These are phyloP conservation scores for Rhodotorula sphaerocarpa DNA, from an alignment of 768 basidiomycete genomes.

Conservation along the genomic window DNA sequence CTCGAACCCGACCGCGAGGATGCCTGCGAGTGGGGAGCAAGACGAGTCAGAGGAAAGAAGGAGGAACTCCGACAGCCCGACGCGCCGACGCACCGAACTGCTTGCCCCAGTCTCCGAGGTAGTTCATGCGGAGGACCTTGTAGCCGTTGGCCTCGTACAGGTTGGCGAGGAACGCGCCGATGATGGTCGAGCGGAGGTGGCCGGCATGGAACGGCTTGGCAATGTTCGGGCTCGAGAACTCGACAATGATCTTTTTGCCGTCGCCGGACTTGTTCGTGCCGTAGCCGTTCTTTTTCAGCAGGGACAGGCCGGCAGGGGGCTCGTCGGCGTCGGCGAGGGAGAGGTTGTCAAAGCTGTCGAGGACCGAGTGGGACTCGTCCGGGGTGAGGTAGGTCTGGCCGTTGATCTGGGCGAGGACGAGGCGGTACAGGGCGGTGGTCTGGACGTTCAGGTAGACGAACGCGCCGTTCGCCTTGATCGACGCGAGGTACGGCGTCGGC, in stretches of 20 bases:
- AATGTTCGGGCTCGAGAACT: conserved; percentile 95
- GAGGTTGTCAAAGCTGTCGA: conserved; percentile 36
- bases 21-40: too few relatives aligned
- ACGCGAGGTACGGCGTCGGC: conserved; percentile 68
- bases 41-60: too few relatives aligned
- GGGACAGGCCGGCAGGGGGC: conserved; percentile 7
- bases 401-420: conserved; percentile 66
- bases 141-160: conserved; percentile 86
- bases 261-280: conserved; percentile 68
- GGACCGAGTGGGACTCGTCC: conserved; percentile 44
- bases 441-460: conserved; percentile 77
- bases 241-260: conserved; percentile 76
- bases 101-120: conserved; percentile 96
- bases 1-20: conserved; percentile 84
- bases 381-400: conserved; percentile 58
- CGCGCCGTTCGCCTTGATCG: conserved; percentile 59
- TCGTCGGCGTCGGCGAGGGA: conserved; percentile 28
- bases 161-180: conserved; percentile 88
- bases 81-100: conserved; percentile 54
- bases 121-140: conserved; percentile 85
- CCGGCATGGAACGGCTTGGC: conserved; percentile 98
- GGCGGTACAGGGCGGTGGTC: conserved; percentile 56
- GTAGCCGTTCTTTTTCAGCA: conserved; percentile 50
- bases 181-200: conserved; percentile 93
- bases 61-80: too few relatives aligned